Evolutionary conservation across 345 rosid genomes (phyloP), one percentile per base, ranked within the genome.

Genomic region (Eutrema yunnanense): DNA sequence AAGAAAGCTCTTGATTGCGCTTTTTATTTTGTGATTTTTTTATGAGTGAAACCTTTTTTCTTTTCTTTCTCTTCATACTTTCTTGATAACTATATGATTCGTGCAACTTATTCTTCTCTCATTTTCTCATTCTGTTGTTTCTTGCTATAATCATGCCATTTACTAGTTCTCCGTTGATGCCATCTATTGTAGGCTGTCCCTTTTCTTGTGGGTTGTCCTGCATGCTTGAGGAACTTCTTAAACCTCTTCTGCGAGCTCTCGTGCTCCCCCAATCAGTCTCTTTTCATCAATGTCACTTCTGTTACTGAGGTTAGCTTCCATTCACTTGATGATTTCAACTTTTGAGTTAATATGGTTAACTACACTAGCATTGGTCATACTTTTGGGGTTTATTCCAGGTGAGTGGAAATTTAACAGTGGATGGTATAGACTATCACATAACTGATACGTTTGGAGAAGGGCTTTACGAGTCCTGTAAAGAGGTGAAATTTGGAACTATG

Each of bases 401-500:
- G 71, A 81, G 80, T 72, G 87, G 96, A 76, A 94, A 86, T 82
- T 67, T 81, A 80, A 92, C 97, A 3, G 98, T 94, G 77, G 89
- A 88, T 80, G 92, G 86, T 64, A 91, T 94, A 43, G 90, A 89
- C 80, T 92, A 82, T 81, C 86, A 75, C 74, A 76, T 86, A 64
- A 79, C 85, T 22, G 85, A 86, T 79, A 71, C 84, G 43, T 94
- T 94, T 82, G 98, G 97, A 74, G 89, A 94, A 88, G 88, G 82
- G 79, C 82, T 95, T 44, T 95, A 78, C 78, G 84, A 86, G 54
- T 90, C 99, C 43, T 95, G 99, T 81, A 92, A 88, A 83, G 99
- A 95, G 67, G 97, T 95, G 32, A 92, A 95, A 84, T 95, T 95
- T 85, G 97, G 96, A 69, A 89, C 96, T 51, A 88, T 95, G 99